A percentile compares a stretch with the other conserved stretches of the same genome.
Conservation (phyloP, 1,139 yeast species). For the Kurtzmaniella quercitrusa region DNA sequence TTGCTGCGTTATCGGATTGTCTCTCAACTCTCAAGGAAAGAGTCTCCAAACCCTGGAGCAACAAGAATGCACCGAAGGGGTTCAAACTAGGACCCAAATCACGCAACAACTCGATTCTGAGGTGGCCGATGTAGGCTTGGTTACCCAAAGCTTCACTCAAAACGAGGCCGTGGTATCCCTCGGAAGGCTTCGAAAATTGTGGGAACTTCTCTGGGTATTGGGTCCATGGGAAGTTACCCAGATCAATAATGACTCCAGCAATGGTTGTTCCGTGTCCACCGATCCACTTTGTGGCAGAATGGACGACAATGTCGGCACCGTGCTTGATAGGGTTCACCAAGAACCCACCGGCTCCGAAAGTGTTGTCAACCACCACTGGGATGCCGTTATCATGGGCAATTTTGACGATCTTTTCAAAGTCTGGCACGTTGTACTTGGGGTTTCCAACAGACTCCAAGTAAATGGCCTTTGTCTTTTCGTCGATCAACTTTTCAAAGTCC, state of each 20-base stretch:
- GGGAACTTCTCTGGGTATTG: slow-evolving; percentile 85
- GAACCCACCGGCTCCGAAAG: slow-evolving; percentile 96
- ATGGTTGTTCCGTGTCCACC: slow-evolving; percentile 97
- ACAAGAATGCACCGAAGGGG: slow-evolving; percentile 84
- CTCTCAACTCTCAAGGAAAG: slow-evolving; percentile 90
- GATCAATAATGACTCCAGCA: slow-evolving; percentile 86
- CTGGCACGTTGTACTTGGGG: slow-evolving; percentile 91
- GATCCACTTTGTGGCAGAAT: slow-evolving; percentile 97
- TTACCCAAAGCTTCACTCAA: slow-evolving; percentile 80
- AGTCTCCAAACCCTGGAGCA: slow-evolving; percentile 90
- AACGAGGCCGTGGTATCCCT: slow-evolving; percentile 87
- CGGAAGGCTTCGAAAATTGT: slow-evolving; percentile 84
- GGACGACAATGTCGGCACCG: slow-evolving; percentile 83
- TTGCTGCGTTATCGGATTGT: slow-evolving; percentile 80
- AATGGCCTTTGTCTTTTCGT: slow-evolving; percentile 82
- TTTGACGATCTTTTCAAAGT: slow-evolving; percentile 70
- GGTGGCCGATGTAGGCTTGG: slow-evolving; percentile 73
- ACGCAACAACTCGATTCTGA: slow-evolving; percentile 81
- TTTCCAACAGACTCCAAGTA: slow-evolving; percentile 91
- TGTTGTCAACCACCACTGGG: slow-evolving; percentile 93
- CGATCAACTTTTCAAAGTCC: slow-evolving; percentile 69
- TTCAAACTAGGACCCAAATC: slow-evolving; percentile 87
- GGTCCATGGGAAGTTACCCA: slow-evolving; percentile 90
- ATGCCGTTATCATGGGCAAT: slow-evolving; percentile 86
- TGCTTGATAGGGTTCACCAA: slow-evolving; percentile 78